Percentiles rank a stretch among this genome's conserved stretches.
phyloP scores from a whole-genome alignment of 2,329 filamentous ascomycete species.

The Penicillium olsonii region DNA sequence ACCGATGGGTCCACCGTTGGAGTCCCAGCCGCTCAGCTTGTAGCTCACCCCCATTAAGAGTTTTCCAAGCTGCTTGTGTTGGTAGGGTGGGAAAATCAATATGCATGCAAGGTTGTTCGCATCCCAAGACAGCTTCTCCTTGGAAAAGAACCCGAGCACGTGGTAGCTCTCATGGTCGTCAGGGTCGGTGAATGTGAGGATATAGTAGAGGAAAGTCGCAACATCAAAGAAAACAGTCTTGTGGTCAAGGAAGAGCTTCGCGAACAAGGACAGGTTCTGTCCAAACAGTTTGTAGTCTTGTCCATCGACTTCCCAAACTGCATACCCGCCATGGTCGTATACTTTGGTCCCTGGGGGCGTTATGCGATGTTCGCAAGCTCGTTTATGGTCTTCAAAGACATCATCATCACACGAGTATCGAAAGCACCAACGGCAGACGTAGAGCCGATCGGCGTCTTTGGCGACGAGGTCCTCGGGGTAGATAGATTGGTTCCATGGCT shows the following conservation, averaged over 20 bases:
- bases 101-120: slow-evolving; percentile 98
- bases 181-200: slow-evolving; percentile 73
- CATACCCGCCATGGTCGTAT: slow-evolving; percentile 78
- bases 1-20: slow-evolving; percentile 67
- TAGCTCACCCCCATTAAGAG: slow-evolving; percentile 92
- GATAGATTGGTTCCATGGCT: slow-evolving; percentile 90
- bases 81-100: slow-evolving; percentile 92
- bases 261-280: slow-evolving; percentile 93
- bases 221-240: slow-evolving; percentile 99
- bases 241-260: slow-evolving; percentile 95
- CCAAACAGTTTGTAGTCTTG: slow-evolving; percentile 86
- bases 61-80: slow-evolving; percentile 83
- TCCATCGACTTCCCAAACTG: slow-evolving; percentile 90
- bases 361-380: slow-evolving; percentile 57
- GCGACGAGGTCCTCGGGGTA: slow-evolving; percentile 70
- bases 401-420: slow-evolving; percentile 68
- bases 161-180: slow-evolving; percentile 48
- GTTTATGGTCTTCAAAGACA: slow-evolving; percentile 40
- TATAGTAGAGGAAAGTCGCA: slow-evolving; percentile 89
- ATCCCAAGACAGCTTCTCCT: slow-evolving; percentile 98
- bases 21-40: slow-evolving; percentile 80
- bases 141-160: slow-evolving; percentile 95
- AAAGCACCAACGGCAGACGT: slow-evolving; percentile 92
- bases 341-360: slow-evolving; percentile 69
- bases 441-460: slow-evolving; percentile 62